Evolutionary conservation across 768 basidiomycete genomes (phyloP), one percentile per base, ranked within the genome.

Genomic region (Phylloporus rhodoxanthus): DNA sequence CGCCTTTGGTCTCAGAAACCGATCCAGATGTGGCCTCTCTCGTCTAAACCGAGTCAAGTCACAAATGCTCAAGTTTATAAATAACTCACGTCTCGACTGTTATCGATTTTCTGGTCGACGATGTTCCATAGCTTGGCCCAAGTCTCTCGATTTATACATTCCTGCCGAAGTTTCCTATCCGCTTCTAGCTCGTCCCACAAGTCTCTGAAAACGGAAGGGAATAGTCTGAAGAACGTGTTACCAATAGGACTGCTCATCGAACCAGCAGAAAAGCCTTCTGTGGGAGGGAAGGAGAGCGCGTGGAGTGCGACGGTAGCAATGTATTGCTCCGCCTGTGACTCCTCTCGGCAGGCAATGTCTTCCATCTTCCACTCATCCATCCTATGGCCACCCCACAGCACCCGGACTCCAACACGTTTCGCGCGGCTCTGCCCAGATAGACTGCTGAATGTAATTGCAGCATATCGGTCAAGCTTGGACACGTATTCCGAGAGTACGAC

Each of bases 111-210:
- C n/a, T 72, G 64, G 45, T 80, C 77, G n/a, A 87, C 61, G 17
- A 95, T 79, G 14, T 64, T 68, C 50, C 77, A 74, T 43, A 95
- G 65, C 48, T 77, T 82, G 6, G 74, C 74, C 91, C 96, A 94
- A 10, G 82, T 67, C 8, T 65, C 67, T 26, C 88, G 72, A 61
- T 94, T 93, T 17, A 71, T 75, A 17, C 61, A 64, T 52, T 91
- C 83, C 48, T 86, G 82, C 28, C 71, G 71, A 6, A 59, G 52
- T 57, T 84, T 87, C 57, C 88, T 75, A 23, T 72, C 68, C 4
- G 57, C 63, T 59, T 93, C 92, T 14, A 97, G 70, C 64, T 94
- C 90, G 47, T 90, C 86, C 95, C 95, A 99, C 15, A 99, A 71
- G 65, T 92, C 87, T 53, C 92, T 79, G 67, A 85, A 95, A 15